Base-by-base conservation (phyloP, 2,329 filamentous ascomycete species). In the Elsinoe batatas region DNA sequence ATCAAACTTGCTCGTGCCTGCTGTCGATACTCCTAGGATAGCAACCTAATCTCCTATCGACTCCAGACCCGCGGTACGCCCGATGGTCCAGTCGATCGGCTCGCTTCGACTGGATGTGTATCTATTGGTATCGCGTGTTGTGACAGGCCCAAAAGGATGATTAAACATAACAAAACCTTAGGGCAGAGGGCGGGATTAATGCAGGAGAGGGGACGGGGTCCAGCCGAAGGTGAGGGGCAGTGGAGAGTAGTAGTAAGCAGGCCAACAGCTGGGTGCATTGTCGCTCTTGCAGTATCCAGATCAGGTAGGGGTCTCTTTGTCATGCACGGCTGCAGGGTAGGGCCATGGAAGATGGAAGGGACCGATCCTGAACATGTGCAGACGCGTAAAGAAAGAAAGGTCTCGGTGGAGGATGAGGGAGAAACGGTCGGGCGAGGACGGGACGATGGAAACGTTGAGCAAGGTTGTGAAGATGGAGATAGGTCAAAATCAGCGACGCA, bases 241-340 rank as follows among this genome's bases (percentile, higher is more conserved):
- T 3, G 40, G 2, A 6, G 37, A n/a, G 17, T n/a, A 40, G 36
- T 38, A 38, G 37, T 40, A 40, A 40, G 37, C 37, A 40, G 37
- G 8, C 37, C 26, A 30, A 30, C 26, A 30, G 26, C 26, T 40
- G n/a, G 37, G 17, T 33, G 44, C 26, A 36, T 35, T 20, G 32
- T 22, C 15, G 17, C 32, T 26, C 18, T 32, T 51, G 47, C 47
- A 51, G 47, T 38, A 51, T 51, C 26, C 47, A 18, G 33, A 51
- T 51, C 32, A n/a, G 47, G 47, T 38, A 51, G 38, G 47, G 47
- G 47, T 51, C 47, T 13, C 17, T 15, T 33, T 13, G 35, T 35
- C 12, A 17, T 3, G 32, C 11, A 26, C n/a, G 15, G 15, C 38
- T 18, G 18, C 38, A 18, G 32, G 15, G 17, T 44, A 44, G 47